Evolutionary conservation across 2,329 filamentous ascomycete species (phyloP).

Genomic region (Lecanicillium sp.): DNA sequence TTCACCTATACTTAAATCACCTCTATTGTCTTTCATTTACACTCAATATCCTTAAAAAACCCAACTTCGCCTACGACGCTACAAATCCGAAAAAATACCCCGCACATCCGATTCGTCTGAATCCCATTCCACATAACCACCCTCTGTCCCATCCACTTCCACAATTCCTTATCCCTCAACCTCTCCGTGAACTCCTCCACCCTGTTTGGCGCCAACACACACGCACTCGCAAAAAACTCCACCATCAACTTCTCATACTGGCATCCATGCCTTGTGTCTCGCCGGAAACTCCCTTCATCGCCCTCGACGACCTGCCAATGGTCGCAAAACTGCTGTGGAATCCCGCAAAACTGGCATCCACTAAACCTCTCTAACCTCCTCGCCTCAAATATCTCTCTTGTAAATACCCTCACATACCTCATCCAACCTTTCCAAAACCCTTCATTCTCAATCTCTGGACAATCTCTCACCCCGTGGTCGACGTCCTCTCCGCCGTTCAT

Average conservation of each 20-base stretch:
- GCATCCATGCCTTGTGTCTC: neutral
- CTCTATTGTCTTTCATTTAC: too few relatives aligned
- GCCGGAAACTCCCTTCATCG: neutral
- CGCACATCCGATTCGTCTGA: slow-evolving; percentile 1
- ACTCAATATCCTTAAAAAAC: too few relatives aligned
- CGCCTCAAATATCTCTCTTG: neutral
- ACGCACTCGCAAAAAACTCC: too few relatives aligned
- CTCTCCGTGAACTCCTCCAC: neutral
- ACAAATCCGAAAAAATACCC: neutral
- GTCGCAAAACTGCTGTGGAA: slow-evolving; percentile 2
- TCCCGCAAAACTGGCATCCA: slow-evolving; percentile 1
- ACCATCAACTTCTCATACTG: neutral
- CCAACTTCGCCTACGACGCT: neutral
- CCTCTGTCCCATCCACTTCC: slow-evolving; percentile 1
- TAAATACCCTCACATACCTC: neutral
- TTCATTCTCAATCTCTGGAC: neutral
- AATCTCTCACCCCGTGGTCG: neutral
- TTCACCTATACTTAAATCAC: too few relatives aligned
- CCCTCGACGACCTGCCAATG: neutral
- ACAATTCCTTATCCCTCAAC: neutral
- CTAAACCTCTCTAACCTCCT: neutral
- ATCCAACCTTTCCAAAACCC: neutral
- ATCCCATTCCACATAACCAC: neutral
- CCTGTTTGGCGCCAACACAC: too few relatives aligned
- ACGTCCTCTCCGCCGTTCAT: neutral